These are phyloP conservation scores for Penicillium bovifimosum DNA, from an alignment of 495 filamentous ascomycete genomes.

Conservation along the genomic window DNA sequence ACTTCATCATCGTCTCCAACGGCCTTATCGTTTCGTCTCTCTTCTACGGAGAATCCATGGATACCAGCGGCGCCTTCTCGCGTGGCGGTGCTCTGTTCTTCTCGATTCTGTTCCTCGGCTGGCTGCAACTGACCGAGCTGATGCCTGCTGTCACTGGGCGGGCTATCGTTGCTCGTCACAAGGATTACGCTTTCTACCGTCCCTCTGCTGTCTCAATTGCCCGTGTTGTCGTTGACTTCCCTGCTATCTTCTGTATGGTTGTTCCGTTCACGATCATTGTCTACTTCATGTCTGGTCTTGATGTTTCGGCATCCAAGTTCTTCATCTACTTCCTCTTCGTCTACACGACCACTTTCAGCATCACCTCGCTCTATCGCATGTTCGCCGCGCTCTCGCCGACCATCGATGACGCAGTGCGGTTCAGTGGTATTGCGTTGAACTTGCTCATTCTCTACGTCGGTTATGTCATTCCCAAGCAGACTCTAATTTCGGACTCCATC, in stretches of 20 bases:
- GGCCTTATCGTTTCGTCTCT: slow-evolving; percentile 69
- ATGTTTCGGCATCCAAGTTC: slow-evolving; percentile 62
- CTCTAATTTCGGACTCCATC: slow-evolving; percentile 56
- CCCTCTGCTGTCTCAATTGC: slow-evolving; percentile 67
- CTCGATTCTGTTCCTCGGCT: slow-evolving; percentile 68
- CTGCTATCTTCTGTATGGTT: slow-evolving; percentile 58
- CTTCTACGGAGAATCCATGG: slow-evolving; percentile 60
- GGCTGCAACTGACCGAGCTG: slow-evolving; percentile 67
- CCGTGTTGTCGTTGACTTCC: slow-evolving; percentile 63
- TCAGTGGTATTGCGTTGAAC: slow-evolving; percentile 63
- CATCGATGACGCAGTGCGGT: slow-evolving; percentile 69
- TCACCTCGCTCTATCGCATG: slow-evolving; percentile 70
- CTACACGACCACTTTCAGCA: slow-evolving; percentile 59
- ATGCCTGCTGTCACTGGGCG: slow-evolving; percentile 63
- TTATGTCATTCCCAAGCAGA: slow-evolving; percentile 65
- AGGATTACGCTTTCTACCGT: slow-evolving; percentile 73
- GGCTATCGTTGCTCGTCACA: slow-evolving; percentile 58
- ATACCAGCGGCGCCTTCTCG: slow-evolving; percentile 63
- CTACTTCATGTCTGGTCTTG: slow-evolving; percentile 64
- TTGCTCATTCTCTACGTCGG: slow-evolving; percentile 71
- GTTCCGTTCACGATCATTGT: slow-evolving; percentile 59
- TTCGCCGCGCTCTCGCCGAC: slow-evolving; percentile 66
- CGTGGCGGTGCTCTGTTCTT: slow-evolving; percentile 68
- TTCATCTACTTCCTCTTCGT: slow-evolving; percentile 70
- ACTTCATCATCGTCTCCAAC: slow-evolving; percentile 71